phyloP scores from a whole-genome alignment of 2,329 filamentous ascomycete species.

The Ophiostoma populinum region DNA sequence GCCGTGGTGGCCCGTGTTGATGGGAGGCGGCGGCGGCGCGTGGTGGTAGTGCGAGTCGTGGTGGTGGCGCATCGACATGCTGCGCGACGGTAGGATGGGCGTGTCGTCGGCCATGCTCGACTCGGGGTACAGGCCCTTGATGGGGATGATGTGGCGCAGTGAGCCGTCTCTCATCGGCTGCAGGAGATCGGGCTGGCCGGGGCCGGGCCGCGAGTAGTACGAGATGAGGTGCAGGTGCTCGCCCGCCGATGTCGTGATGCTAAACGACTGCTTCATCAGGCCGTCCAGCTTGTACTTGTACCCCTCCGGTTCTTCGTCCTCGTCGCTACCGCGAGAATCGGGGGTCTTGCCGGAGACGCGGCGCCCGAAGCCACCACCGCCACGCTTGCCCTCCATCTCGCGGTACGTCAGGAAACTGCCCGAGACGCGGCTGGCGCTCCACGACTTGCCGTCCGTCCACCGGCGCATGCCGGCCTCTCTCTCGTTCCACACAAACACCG shows the following conservation, averaged over 20 bases:
- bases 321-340: constrained; percentile 65
- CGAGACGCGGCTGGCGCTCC: constrained; percentile 93
- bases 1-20: constrained; percentile 12
- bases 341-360: constrained; percentile 56
- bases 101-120: constrained; percentile 70
- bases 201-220: constrained; percentile 75
- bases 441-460: constrained; percentile 98
- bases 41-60: constrained; percentile 10
- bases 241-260: constrained; percentile 76
- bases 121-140: constrained; percentile 94
- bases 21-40: constrained; percentile 8
- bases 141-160: constrained; percentile 66
- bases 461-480: constrained; percentile 92
- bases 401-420: constrained; percentile 95
- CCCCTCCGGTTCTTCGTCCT: constrained; percentile 75
- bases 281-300: constrained; percentile 93
- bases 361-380: constrained; percentile 60
- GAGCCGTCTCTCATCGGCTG: constrained; percentile 69
- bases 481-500: constrained; percentile 99
- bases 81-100: constrained; percentile 1
- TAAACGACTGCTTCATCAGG: constrained; percentile 99
- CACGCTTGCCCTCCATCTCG: constrained; percentile 97
- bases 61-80: constrained; percentile 6
- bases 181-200: constrained; percentile 52
- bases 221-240: constrained; percentile 96